Evolutionary conservation across 202 grass and related monocot species (phyloP).

Genomic region (Zoysia matrella): DNA sequence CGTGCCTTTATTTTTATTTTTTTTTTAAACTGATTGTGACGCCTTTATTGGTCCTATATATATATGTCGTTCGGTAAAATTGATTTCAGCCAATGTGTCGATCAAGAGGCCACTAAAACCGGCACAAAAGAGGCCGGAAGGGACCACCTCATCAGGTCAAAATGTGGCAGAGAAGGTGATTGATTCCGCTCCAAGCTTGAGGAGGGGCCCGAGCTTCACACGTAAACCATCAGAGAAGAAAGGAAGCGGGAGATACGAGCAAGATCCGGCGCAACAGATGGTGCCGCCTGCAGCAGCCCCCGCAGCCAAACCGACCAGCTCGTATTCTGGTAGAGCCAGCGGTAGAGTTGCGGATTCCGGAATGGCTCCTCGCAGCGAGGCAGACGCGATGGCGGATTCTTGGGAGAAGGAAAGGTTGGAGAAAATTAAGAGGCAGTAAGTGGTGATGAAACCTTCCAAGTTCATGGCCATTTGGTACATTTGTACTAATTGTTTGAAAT

Average conservation of each 20-base stretch:
- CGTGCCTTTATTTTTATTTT: background rate
- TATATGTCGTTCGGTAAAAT: too few relatives aligned
- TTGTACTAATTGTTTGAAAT: background rate
- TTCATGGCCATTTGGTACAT: background rate
- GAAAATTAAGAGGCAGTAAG: conserved; percentile 64
- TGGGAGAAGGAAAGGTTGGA: conserved; percentile 74
- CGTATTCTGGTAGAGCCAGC: background rate
- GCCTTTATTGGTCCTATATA: too few relatives aligned
- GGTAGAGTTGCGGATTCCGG: background rate
- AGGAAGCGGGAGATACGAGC: conserved; percentile 58
- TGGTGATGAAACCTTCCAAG: background rate
- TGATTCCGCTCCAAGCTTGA: conserved; percentile 8
- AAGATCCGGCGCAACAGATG: background rate
- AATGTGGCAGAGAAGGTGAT: conserved; percentile 35
- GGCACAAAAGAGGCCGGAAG: background rate
- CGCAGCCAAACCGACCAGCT: conserved; percentile 7
- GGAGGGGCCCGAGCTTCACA: conserved; percentile 51
- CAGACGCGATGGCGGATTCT: conserved; percentile 46
- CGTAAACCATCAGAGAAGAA: conserved; percentile 35
- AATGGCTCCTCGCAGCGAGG: background rate
- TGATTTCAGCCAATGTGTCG: conserved; percentile 59
- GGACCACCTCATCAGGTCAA: background rate
- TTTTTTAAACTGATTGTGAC: background rate
- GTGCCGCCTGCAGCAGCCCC: background rate
- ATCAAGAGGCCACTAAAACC: conserved; percentile 42